Evolutionary conservation across 2,329 filamentous ascomycete species (phyloP).

Genomic region (Aspergillaceae sp.): DNA sequence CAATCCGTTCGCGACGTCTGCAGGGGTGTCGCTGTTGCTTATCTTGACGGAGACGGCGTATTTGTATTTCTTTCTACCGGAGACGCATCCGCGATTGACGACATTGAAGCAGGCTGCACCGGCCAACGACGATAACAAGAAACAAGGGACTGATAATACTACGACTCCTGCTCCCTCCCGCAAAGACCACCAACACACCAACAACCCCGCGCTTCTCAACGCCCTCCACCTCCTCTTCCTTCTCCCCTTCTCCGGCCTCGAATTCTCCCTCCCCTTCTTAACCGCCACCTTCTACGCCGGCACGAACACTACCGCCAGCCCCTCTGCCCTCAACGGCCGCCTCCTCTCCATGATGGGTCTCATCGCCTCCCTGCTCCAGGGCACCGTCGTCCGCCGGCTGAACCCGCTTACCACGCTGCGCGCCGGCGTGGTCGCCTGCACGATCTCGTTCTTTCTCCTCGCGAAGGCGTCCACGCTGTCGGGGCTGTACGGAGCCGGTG

Average conservation of each 20-base stretch:
- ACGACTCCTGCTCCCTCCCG: slow-evolving; percentile 7
- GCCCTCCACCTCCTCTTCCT: slow-evolving; percentile 82
- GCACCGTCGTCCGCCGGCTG: slow-evolving; percentile 77
- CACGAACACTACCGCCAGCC: slow-evolving; percentile 34
- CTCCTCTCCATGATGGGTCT: slow-evolving; percentile 87
- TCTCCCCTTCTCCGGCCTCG: slow-evolving; percentile 95
- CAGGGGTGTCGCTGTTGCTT: slow-evolving; percentile 74
- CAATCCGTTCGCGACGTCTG: slow-evolving; percentile 91
- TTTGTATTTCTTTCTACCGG: slow-evolving; percentile 73
- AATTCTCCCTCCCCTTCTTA: slow-evolving; percentile 95
- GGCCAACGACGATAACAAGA: neutral
- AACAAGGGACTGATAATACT: neutral
- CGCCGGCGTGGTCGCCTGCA: slow-evolving; percentile 67
- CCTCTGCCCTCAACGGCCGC: slow-evolving; percentile 68
- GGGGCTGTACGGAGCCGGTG: slow-evolving; percentile 72
- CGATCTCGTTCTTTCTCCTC: slow-evolving; percentile 71
- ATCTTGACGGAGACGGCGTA: slow-evolving; percentile 84
- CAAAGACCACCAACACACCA: slow-evolving; percentile 51
- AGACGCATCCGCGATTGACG: slow-evolving; percentile 62
- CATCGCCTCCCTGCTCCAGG: slow-evolving; percentile 84
- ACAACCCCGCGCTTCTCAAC: slow-evolving; percentile 76
- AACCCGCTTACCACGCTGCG: slow-evolving; percentile 73
- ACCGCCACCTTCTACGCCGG: slow-evolving; percentile 90
- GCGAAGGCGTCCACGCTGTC: slow-evolving; percentile 58
- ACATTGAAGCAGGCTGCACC: slow-evolving; percentile 24